Evolutionary conservation across 225 moss, liverwort and hornwort genomes (phyloP), one percentile per base, ranked within the genome.

Genomic region (Bryum argenteum): DNA sequence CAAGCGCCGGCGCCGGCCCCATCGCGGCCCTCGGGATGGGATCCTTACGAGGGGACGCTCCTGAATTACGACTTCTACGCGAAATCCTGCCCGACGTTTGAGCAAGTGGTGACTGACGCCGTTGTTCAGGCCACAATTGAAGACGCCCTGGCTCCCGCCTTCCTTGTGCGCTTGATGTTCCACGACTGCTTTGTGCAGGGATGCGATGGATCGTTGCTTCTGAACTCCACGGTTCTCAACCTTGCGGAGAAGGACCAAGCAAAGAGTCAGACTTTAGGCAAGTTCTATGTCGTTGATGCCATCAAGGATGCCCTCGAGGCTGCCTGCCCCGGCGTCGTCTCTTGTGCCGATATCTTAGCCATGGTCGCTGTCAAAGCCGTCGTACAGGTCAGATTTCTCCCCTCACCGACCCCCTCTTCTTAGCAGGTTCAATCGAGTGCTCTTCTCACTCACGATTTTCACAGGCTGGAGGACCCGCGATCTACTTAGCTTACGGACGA

Each of bases 111-210:
- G 38, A 47, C 16, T 9, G 75, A 88, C 8, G 37, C 65, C 13
- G 74, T 90, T 1, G 28, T 23, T 0, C 10, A 11, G 43, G 81
- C 81, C 18, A 37, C 66, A 1, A 24, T 23, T 0, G 22, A 20
- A 0, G 88, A 93, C 55, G 54, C 79, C 1, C 84, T 85, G 9
- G 82, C 87, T 16, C 86, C 91, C 5, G 82, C 81, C 5, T 78
- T 83, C 2, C 61, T 91, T 7, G 73, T 88, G 4, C 83, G 94
- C 4, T 65, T 94, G 56, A 81, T 91, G 58, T 94, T 94, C 68
- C 93, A 94, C 38, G 93, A 94, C 63, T 94, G 93, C 78, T 94
- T 91, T 65, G 85, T 88, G 0, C 75, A 78, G 64, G 93, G 91
- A 28, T 93, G 93, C 58, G 93, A 93, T 54, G 90, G 48, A 13